Conservation (phyloP, 2,329 filamentous ascomycete species). For the Aureobasidium musti region DNA sequence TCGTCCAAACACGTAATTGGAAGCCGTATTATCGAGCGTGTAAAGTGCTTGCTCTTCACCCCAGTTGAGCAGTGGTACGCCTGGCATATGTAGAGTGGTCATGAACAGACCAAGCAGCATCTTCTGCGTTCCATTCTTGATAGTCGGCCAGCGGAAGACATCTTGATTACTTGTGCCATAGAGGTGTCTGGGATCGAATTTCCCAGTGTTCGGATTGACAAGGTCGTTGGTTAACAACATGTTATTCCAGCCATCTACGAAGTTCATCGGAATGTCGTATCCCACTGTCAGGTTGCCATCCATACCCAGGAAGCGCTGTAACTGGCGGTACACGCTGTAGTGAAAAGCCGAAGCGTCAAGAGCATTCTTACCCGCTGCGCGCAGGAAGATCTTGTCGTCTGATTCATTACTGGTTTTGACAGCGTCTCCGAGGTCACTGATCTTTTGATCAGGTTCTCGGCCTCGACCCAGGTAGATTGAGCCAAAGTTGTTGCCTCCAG, state of each 20-base stretch:
- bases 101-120: slow-evolving; percentile 62
- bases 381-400: slow-evolving; percentile 51
- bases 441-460: slow-evolving; percentile 56
- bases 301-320: slow-evolving; percentile 62
- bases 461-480: slow-evolving; percentile 64
- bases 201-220: slow-evolving; percentile 60
- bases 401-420: slow-evolving; percentile 52
- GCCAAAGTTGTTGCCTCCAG: slow-evolving; percentile 62
- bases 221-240: slow-evolving; percentile 62
- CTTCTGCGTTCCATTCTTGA: slow-evolving; percentile 58
- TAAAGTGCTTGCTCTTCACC: slow-evolving; percentile 67
- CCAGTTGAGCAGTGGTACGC: slow-evolving; percentile 63
- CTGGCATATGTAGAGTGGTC: slow-evolving; percentile 61
- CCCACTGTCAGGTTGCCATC: slow-evolving; percentile 58
- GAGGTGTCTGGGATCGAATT: slow-evolving; percentile 65
- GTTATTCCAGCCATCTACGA: slow-evolving; percentile 56
- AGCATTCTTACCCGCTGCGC: slow-evolving; percentile 54
- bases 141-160: slow-evolving; percentile 64
- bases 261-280: slow-evolving; percentile 49
- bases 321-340: slow-evolving; percentile 62
- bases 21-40: slow-evolving; percentile 63
- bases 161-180: slow-evolving; percentile 65
- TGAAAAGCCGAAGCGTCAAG: slow-evolving; percentile 64
- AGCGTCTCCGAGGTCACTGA: slow-evolving; percentile 51
- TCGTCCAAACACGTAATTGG: slow-evolving; percentile 66